These are phyloP conservation scores for Nakataea oryzae DNA, from an alignment of 2,329 filamentous ascomycete genomes.

Conservation along the genomic window DNA sequence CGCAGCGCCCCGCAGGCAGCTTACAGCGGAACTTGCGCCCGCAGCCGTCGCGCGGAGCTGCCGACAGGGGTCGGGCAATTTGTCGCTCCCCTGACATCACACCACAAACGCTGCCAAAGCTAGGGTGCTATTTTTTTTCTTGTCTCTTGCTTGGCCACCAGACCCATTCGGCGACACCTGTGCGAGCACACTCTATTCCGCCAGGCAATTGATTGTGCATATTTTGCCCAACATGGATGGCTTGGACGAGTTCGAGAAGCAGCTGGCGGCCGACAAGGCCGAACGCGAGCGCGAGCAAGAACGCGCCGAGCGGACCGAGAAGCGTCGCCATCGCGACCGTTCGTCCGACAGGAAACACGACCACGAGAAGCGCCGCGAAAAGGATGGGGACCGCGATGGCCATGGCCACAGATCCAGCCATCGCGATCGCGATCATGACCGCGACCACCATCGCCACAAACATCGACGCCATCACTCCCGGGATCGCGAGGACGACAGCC, in stretches of 20 bases:
- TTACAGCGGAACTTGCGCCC: not conserved
- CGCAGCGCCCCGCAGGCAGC: not conserved
- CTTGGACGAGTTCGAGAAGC: conserved; percentile 25
- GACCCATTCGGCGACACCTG: not conserved
- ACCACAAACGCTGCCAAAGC: not conserved
- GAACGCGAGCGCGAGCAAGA: conserved; percentile 17
- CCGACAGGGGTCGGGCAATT: not conserved
- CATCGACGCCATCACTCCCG: conserved; percentile 22
- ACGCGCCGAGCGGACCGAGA: conserved; percentile 15
- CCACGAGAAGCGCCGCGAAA: conserved; percentile 13
- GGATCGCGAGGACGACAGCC: conserved; percentile 24
- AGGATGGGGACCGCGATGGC: conserved; percentile 15
- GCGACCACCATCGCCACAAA: conserved; percentile 49
- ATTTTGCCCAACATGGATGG: conserved; percentile 11
- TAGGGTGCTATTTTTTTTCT: not conserved
- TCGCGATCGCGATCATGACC: conserved; percentile 37
- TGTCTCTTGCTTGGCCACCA: not conserved
- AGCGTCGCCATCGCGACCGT: conserved; percentile 17
- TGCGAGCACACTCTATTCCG: not conserved
- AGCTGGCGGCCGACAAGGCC: conserved; percentile 23
- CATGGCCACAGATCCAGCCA: conserved; percentile 17
- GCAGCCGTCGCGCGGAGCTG: not conserved
- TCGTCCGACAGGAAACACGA: conserved; percentile 16
- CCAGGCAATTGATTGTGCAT: not conserved
- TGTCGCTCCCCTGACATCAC: not conserved